Evolutionary conservation across 148 eudicot genomes (phyloP).

Genomic region (Silene latifolia): DNA sequence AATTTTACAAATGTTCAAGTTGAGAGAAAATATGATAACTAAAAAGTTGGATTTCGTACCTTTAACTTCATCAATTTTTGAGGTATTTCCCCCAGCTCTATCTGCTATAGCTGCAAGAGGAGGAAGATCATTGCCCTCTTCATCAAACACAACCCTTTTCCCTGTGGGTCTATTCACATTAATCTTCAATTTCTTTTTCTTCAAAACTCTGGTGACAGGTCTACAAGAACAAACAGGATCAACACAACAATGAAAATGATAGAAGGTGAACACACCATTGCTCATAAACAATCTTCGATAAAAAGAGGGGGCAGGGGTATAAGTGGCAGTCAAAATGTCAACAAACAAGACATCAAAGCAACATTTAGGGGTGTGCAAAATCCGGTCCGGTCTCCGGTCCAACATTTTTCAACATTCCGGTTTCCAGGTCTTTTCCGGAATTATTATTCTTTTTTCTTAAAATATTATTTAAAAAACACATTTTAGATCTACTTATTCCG

Average conservation of each 20-base stretch:
- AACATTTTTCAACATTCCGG: too few relatives aligned
- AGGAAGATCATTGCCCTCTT: conserved; percentile 63
- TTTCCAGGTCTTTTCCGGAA: too few relatives aligned
- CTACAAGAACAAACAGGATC: conserved; percentile 32
- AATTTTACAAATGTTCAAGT: not conserved
- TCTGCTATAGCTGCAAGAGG: conserved; percentile 80
- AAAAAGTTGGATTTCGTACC: conserved; percentile 35
- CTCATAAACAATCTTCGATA: not conserved
- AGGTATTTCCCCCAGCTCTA: conserved; percentile 24
- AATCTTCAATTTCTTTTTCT: conserved; percentile 89
- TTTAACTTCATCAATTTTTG: conserved; percentile 46
- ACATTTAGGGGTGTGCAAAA: too few relatives aligned
- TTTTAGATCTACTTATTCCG: too few relatives aligned
- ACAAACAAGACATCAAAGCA: not conserved
- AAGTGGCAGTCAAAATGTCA: not conserved
- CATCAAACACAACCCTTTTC: conserved; percentile 80
- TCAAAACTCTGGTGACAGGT: conserved; percentile 59
- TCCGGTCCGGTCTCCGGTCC: too few relatives aligned
- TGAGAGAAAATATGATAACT: not conserved
- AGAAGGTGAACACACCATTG: not conserved
- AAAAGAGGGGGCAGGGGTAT: not conserved
- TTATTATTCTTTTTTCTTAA: too few relatives aligned
- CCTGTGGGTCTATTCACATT: conserved; percentile 84
- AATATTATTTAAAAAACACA: too few relatives aligned
- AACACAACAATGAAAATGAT: not conserved